phyloP scores from a whole-genome alignment of 2,329 filamentous ascomycete species.

The Scedosporium minutisporum region DNA sequence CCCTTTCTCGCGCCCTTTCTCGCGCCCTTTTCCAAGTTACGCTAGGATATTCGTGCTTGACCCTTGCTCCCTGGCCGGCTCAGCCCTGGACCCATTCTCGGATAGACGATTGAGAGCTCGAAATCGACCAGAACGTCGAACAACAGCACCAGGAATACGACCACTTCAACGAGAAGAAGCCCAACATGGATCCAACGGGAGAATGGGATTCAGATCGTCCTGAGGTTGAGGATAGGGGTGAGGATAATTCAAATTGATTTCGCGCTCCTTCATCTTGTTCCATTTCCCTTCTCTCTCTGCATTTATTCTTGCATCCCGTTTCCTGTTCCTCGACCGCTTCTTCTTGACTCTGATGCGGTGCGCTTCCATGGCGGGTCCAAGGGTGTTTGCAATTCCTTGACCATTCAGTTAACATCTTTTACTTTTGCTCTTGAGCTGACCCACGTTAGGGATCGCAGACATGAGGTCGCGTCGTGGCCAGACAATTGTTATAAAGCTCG shows the following conservation, averaged over 20 bases:
- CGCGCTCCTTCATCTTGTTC: not conserved
- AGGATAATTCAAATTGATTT: not conserved
- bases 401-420: not conserved
- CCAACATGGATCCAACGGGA: not conserved
- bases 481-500: conserved; percentile 79
- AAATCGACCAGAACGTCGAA: not conserved
- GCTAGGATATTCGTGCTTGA: not conserved
- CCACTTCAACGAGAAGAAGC: not conserved
- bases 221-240: not conserved
- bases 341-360: not conserved
- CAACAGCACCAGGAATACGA: not conserved
- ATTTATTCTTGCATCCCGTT: not conserved
- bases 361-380: not conserved
- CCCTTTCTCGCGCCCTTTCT: not conserved
- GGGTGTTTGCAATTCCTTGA: not conserved
- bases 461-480: conserved; percentile 60
- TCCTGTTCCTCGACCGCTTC: not conserved
- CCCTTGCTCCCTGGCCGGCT: not conserved
- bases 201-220: not conserved
- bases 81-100: not conserved
- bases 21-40: not conserved
- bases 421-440: not conserved
- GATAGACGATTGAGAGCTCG: not conserved
- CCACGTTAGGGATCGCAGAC: conserved; percentile 21
- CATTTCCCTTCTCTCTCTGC: not conserved